Evolutionary conservation across 1,284 basidiomycete species (phyloP), one percentile per base, ranked within the genome.

Genomic region (Porogramme epimiltina): DNA sequence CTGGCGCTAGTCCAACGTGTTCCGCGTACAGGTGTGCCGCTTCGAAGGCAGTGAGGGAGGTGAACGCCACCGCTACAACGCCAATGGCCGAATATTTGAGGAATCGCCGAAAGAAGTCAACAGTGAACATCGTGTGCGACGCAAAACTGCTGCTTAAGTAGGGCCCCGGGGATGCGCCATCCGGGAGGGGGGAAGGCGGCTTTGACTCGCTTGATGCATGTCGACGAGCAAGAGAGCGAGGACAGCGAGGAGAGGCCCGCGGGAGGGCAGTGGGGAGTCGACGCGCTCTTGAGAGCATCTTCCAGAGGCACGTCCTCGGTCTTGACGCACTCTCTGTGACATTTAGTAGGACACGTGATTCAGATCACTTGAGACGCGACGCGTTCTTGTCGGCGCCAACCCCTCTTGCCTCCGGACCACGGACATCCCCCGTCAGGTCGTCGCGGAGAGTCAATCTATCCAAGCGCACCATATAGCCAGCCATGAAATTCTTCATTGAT

Each of bases 401-500:
- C 37, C 8, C 49, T 3, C 42, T 54, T 56, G 47, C 46, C 46
- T 56, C 46, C 49, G 45, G 55, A 59, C 58, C 55, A 55, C 52
- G 50, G 49, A 26, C 46, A 40, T 37, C 51, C 42, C 41, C 38
- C 33, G 49, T 42, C 46, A 40, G 44, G 50, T 45, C 42, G 19
- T 20, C 28, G n/a, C 44, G 34, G 24, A 42, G 34, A 37, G 25
- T 34, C 37, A 10, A 11, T n/a, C n/a, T 33, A 23, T 22, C 22
- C 11, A 24, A 42, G n/a, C n/a, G n/a, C 26, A 31, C 34, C 24
- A 23, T 24, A 41, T 45, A 41, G 22, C 37, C 55, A 59, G 58
- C 49, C 51, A 98, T 98, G 95, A 96, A 94, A 79, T 98, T 98
- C 77, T 86, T 82, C 69, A 95, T 98, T 65, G 96, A 97, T 72